These are phyloP conservation scores for Malassezia caprae DNA, from an alignment of 1,284 basidiomycete genomes.

Conservation along the genomic window DNA sequence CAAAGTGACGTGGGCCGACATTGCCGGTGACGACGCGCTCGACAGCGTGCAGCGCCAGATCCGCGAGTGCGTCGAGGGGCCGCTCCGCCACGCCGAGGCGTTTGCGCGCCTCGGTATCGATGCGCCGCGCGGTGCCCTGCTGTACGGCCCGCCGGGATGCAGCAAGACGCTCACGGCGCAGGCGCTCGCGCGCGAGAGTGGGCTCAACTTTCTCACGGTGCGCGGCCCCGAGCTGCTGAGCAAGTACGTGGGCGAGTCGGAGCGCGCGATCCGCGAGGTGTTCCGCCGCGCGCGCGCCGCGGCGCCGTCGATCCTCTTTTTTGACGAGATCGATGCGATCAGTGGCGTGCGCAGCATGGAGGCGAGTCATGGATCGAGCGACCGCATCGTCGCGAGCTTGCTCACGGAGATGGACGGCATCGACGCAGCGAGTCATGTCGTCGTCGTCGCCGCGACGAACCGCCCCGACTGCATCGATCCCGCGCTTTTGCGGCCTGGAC, in stretches of 20 bases:
- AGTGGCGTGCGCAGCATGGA: slow-evolving; percentile 66
- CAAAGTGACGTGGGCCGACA: slow-evolving; percentile 71
- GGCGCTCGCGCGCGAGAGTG: slow-evolving; percentile 86
- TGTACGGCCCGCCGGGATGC: slow-evolving; percentile 96
- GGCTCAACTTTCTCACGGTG: slow-evolving; percentile 93
- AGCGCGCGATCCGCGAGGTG: slow-evolving; percentile 83
- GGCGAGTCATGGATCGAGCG: slow-evolving; percentile 40
- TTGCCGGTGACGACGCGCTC: slow-evolving; percentile 49
- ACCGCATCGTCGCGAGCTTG: slow-evolving; percentile 80
- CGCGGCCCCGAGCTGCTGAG: slow-evolving; percentile 95
- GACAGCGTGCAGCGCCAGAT: slow-evolving; percentile 31
- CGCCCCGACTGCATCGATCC: slow-evolving; percentile 85
- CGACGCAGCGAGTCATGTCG: slow-evolving; percentile 81
- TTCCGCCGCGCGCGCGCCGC: slow-evolving; percentile 90
- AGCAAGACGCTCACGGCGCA: slow-evolving; percentile 90
- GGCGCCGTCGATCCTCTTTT: slow-evolving; percentile 88
- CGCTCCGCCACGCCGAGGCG: slow-evolving; percentile 69
- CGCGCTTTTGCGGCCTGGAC: slow-evolving; percentile 84
- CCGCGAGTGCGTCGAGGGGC: slow-evolving; percentile 63
- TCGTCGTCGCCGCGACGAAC: slow-evolving; percentile 91
- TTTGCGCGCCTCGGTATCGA: slow-evolving; percentile 78
- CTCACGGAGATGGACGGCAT: slow-evolving; percentile 96
- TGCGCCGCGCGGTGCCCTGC: slow-evolving; percentile 76
- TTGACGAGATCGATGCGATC: slow-evolving; percentile 94
- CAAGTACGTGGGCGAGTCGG: slow-evolving; percentile 96